Evolutionary conservation across 805 yeast genomes (phyloP), one percentile per base, ranked within the genome.

Genomic region (Barnettozyma sucrosica): DNA sequence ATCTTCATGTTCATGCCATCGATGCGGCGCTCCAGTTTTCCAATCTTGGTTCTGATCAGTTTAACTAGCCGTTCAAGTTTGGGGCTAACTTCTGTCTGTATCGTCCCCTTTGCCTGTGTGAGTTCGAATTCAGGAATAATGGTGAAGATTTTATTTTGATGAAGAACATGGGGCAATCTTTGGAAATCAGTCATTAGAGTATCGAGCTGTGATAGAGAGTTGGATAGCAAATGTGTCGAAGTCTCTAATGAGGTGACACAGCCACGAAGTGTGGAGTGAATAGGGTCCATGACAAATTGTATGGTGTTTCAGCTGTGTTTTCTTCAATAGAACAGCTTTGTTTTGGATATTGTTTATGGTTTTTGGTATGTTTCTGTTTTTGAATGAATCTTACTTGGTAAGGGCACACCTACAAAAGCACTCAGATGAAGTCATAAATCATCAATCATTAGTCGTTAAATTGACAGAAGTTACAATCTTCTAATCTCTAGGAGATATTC

Each of bases 81-180:
- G 1, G 81, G 81, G 33, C 67, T 68, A 4, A 73, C 59, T 26
- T 70, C 70, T 11, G 56, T 52, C 40, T 64, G 62, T 40, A 75
- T 59, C 11, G 63, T 56, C 34, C 59, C 61, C 43, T 69, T 69
- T 18, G 77, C 76, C 38, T 62, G 66, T 8, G 58, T 62, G 23
- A 77, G 57, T 46, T 76, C 79, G 46, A 63, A 60, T 51, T 76
- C 79, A 0, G 81, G 79, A 0, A 77, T 70, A 11, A 77, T 59
- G 5, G 77, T 78, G 61, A 76, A 78, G 20, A 76, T 75, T 32
- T 72, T 66, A 37, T 66, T 64, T 7, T 78, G 74, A 18, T 63
- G 55, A n/a, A 78, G 62, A 7, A 76, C 69, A 20, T 58, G 60
- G 34, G 63, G 65, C 33, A 75, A 58, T 7, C 77, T 53, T 2